Percentiles rank a stretch among this genome's conserved stretches.
Evolutionary conservation across 345 rosid genomes (phyloP).

Genomic region (Eucalyptus erythrocorys): DNA sequence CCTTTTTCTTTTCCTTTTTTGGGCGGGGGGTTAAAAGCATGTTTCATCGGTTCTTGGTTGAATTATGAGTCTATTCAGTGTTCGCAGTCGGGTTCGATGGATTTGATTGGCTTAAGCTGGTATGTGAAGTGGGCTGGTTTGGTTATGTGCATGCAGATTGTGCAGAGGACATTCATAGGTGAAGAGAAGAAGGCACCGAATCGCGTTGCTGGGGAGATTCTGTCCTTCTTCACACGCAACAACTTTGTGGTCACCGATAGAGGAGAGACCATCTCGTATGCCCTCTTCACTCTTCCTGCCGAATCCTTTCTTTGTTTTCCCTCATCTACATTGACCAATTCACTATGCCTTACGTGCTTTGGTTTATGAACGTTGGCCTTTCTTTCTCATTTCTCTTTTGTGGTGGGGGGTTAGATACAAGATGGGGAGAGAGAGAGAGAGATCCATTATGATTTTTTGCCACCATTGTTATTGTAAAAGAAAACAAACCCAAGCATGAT

Average conservation of each 20-base stretch:
- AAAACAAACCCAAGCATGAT: background rate
- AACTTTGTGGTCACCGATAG: constrained; percentile 66
- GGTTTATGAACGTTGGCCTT: background rate
- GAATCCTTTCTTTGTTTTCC: background rate
- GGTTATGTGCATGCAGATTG: constrained; percentile 39
- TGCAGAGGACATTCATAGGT: constrained; percentile 55
- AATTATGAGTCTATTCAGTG: background rate
- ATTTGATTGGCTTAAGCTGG: background rate
- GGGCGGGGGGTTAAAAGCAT: background rate
- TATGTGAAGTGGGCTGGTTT: background rate
- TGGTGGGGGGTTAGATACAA: background rate
- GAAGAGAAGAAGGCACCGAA: constrained; percentile 53
- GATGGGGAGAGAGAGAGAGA: background rate
- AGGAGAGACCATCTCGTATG: constrained; percentile 94
- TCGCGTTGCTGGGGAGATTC: constrained; percentile 77
- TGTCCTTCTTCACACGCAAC: constrained; percentile 81
- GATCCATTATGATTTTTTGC: background rate
- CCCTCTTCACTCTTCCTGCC: background rate
- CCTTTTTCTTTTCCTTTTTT: fast-evolving
- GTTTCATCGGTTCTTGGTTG: background rate
- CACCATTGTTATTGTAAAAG: background rate
- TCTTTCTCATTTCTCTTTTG: background rate
- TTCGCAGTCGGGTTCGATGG: background rate
- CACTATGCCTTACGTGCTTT: background rate
- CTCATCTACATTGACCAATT: background rate